These are phyloP conservation scores for Albizia julibrissin DNA, from an alignment of 306 rosid species.

Conservation along the genomic window DNA sequence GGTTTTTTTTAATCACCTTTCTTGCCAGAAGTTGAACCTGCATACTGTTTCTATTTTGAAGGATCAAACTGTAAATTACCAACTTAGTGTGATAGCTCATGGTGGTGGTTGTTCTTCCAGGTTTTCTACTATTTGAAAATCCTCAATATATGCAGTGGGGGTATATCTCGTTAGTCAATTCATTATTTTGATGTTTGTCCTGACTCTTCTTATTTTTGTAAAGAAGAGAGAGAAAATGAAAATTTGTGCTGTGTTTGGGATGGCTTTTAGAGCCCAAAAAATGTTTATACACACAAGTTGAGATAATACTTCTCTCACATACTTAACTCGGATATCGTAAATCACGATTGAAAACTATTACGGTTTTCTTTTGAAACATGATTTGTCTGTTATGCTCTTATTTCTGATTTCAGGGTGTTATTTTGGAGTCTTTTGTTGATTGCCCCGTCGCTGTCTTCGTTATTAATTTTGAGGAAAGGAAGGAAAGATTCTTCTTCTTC, in stretches of 20 bases:
- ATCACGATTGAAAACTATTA: no score
- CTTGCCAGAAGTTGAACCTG: constrained; percentile 29
- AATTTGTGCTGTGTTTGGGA: neutral
- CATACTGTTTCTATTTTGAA: constrained; percentile 28
- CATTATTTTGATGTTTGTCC: constrained; percentile 5
- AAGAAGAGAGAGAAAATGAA: neutral
- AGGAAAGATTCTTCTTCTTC: neutral
- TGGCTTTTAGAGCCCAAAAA: no score
- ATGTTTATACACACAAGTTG: no score
- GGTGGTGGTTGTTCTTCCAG: constrained; percentile 28
- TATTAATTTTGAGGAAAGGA: neutral
- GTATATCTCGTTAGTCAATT: constrained; percentile 23
- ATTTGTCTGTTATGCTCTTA: neutral
- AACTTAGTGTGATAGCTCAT: constrained; percentile 30
- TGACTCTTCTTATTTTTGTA: neutral
- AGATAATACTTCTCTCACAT: no score
- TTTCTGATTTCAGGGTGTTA: neutral
- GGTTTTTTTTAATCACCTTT: constrained; percentile 21
- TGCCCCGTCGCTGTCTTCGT: neutral
- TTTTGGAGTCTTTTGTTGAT: neutral
- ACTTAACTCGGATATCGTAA: no score
- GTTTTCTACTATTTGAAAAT: constrained; percentile 28
- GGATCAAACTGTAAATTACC: constrained; percentile 30
- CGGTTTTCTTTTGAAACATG: neutral
- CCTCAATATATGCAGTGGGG: constrained; percentile 30